Evolutionary conservation across 2,329 filamentous ascomycete species (phyloP).

Genomic region (Aspergillus awamori): DNA sequence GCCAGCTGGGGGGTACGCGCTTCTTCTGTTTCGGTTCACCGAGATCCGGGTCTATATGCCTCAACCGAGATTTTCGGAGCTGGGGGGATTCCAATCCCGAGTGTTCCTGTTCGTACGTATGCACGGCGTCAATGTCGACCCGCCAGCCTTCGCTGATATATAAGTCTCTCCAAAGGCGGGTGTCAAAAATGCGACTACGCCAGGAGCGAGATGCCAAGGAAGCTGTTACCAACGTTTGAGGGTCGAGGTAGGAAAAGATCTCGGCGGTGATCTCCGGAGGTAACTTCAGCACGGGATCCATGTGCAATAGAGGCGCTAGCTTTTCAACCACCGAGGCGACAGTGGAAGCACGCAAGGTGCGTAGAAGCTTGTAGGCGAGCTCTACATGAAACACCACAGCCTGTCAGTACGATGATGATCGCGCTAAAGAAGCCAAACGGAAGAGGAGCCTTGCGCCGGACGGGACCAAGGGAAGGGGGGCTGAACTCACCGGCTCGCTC

Average conservation of each 20-base stretch:
- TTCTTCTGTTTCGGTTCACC: constrained; percentile 58
- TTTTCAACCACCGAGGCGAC: constrained; percentile 80
- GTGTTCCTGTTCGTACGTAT: constrained; percentile 63
- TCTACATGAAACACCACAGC: constrained; percentile 55
- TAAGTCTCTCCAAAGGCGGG: constrained; percentile 80
- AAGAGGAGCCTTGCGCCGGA: constrained; percentile 12
- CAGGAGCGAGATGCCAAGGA: constrained; percentile 79
- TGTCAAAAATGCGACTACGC: constrained; percentile 79
- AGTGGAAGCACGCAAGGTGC: constrained; percentile 75
- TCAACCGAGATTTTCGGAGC: constrained; percentile 51
- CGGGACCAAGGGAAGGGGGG: constrained; percentile 1
- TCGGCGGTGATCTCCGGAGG: constrained; percentile 90
- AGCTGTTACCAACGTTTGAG: constrained; percentile 75
- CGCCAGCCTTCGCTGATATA: constrained; percentile 88
- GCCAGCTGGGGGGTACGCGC: constrained; percentile 51
- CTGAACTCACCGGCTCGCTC: constrained; percentile 56
- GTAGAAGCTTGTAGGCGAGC: constrained; percentile 76
- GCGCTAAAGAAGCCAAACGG: not conserved
- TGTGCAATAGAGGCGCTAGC: constrained; percentile 81
- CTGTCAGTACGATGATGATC: constrained; percentile 19
- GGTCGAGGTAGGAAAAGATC: constrained; percentile 83
- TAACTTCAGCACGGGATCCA: constrained; percentile 84
- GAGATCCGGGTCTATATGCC: constrained; percentile 50
- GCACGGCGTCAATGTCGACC: constrained; percentile 67
- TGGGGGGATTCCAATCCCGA: constrained; percentile 40